Evolutionary conservation across 768 basidiomycete species (phyloP).

Genomic region (Boletus eberwhitei): DNA sequence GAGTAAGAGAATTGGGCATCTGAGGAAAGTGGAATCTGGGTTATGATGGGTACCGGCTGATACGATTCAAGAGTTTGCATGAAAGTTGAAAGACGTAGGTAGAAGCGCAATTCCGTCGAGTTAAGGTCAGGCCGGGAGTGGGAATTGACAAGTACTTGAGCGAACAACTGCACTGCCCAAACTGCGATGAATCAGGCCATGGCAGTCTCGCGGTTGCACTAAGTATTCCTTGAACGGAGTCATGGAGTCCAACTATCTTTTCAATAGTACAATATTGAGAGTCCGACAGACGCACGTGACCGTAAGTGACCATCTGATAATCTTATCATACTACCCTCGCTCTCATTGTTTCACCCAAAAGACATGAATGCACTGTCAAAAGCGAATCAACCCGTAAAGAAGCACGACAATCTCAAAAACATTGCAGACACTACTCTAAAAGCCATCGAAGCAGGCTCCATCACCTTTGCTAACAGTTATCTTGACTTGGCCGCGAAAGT

Average conservation of each 20-base stretch:
- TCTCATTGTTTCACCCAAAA: background rate
- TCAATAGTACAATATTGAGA: too few relatives aligned
- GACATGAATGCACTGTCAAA: constrained; percentile 1
- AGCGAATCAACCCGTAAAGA: constrained; percentile 3
- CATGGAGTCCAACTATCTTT: too few relatives aligned
- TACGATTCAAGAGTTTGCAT: background rate
- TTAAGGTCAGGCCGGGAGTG: background rate
- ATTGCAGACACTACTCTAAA: constrained; percentile 53
- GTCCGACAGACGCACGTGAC: too few relatives aligned
- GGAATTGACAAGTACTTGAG: background rate
- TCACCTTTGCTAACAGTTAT: constrained; percentile 25
- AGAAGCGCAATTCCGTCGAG: background rate
- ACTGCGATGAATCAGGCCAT: too few relatives aligned
- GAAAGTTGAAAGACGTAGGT: background rate
- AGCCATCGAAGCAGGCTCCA: constrained; percentile 47
- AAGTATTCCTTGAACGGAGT: too few relatives aligned
- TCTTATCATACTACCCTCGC: too few relatives aligned
- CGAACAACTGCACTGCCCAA: background rate
- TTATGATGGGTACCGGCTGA: background rate
- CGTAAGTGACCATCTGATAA: too few relatives aligned
- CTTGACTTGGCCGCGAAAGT: constrained; percentile 36
- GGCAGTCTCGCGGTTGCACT: too few relatives aligned
- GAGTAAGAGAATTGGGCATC: constrained; percentile 55
- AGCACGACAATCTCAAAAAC: constrained; percentile 23
- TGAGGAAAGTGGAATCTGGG: background rate